These are phyloP conservation scores for Linum usitatissimum DNA, from an alignment of 345 rosid species.

Conservation along the genomic window DNA sequence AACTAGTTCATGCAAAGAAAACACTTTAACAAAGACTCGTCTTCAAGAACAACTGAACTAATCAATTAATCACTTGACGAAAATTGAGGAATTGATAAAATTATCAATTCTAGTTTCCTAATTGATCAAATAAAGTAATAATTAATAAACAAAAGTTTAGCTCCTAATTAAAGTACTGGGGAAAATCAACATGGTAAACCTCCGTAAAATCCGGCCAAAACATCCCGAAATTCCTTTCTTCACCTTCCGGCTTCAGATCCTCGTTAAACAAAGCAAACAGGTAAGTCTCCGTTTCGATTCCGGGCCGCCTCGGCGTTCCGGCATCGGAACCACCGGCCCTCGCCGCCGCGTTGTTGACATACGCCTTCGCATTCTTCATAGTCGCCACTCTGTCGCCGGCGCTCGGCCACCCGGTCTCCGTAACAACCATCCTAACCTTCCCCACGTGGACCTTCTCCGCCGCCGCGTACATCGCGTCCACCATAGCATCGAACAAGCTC, in stretches of 20 bases:
- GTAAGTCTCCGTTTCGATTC: background rate
- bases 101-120: no score
- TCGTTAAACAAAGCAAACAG: background rate
- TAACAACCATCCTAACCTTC: constrained; percentile 7
- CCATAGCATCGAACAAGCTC: constrained; percentile 13
- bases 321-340: background rate
- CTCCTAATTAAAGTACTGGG: no score
- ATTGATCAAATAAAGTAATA: no score
- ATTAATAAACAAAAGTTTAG: no score
- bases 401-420: constrained; percentile 15
- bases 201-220: background rate
- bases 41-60: no score
- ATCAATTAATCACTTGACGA: no score
- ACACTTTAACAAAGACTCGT: no score
- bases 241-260: background rate
- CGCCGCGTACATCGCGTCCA: constrained; percentile 11
- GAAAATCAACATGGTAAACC: background rate
- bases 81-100: no score
- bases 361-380: background rate
- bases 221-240: background rate
- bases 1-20: no score
- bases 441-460: constrained; percentile 12
- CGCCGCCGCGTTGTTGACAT: background rate
- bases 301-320: background rate
- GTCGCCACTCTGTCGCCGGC: constrained; percentile 7